A percentile compares a stretch with the other conserved stretches of the same genome.
Evolutionary conservation across 805 yeast genomes (phyloP).

Genomic region (Metschnikowia aberdeeniae): DNA sequence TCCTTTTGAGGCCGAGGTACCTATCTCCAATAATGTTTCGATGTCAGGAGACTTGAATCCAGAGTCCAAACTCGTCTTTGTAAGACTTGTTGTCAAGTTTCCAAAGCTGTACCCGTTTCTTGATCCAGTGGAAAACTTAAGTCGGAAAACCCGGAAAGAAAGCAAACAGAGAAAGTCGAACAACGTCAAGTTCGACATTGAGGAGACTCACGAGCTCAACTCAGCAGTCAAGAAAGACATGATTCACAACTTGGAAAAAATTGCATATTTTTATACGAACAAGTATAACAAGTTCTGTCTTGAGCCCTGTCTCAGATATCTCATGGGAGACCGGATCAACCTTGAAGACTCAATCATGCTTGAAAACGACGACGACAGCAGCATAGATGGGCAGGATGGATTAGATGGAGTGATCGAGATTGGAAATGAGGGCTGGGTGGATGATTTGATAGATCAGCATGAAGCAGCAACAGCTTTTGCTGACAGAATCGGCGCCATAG

Average conservation of each 20-base stretch:
- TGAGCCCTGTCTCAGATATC: conserved; percentile 70
- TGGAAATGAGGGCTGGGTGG: conserved; percentile 43
- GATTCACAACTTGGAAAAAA: conserved; percentile 46
- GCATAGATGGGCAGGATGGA: conserved; percentile 20
- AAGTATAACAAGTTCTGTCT: conserved; percentile 61
- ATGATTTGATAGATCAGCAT: conserved; percentile 36
- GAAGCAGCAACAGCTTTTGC: conserved; percentile 21
- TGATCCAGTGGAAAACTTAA: conserved; percentile 35
- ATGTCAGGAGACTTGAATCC: conserved; percentile 2
- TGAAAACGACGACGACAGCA: conserved; percentile 19
- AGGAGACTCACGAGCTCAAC: conserved; percentile 70
- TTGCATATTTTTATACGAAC: conserved; percentile 53
- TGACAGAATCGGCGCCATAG: conserved; percentile 20
- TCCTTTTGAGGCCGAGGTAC: conserved; percentile 5
- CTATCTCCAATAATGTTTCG: not conserved
- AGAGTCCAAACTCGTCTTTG: conserved; percentile 44
- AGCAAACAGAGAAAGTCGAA: conserved; percentile 17
- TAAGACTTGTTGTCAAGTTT: conserved; percentile 65
- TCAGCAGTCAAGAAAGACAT: conserved; percentile 49
- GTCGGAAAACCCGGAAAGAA: conserved; percentile 1
- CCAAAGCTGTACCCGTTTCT: conserved; percentile 70
- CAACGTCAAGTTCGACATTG: conserved; percentile 51
- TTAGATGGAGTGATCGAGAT: conserved; percentile 24
- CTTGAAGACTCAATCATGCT: conserved; percentile 32
- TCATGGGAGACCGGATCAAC: conserved; percentile 75